These are phyloP conservation scores for Aspergillus transmontanensis DNA, from an alignment of 2,329 filamentous ascomycete genomes.

Conservation along the genomic window DNA sequence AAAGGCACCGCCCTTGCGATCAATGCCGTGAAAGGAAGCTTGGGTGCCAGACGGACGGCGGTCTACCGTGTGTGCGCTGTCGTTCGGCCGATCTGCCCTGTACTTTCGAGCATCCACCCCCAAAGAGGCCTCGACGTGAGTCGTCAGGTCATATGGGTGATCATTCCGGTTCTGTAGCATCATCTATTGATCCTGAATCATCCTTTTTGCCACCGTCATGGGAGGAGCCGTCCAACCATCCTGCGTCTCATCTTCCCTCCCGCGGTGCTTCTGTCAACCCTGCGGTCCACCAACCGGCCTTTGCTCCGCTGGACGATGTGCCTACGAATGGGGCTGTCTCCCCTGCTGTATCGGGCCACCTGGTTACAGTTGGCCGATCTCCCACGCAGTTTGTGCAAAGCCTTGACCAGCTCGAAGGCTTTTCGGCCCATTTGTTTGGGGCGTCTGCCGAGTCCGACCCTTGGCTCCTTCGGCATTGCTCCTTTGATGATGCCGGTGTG, in stretches of 20 bases:
- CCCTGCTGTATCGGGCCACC: conserved; percentile 20
- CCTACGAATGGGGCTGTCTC: conserved; percentile 14
- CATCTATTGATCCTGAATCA: conserved; percentile 6
- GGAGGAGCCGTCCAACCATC: conserved; percentile 4
- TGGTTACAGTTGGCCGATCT: conserved; percentile 20
- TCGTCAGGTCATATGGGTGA: conserved; percentile 14
- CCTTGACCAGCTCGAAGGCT: conserved; percentile 34
- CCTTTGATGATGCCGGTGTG: conserved; percentile 40
- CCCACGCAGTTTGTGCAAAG: conserved; percentile 30
- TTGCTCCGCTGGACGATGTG: conserved; percentile 15
- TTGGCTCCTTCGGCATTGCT: conserved; percentile 40
- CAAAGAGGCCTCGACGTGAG: conserved; percentile 22
- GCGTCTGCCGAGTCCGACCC: conserved; percentile 38
- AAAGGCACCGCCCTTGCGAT: conserved; percentile 37
- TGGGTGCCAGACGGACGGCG: conserved; percentile 29
- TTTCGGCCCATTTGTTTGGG: conserved; percentile 23
- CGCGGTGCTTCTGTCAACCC: conserved; percentile 4
- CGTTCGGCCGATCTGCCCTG: conserved; percentile 27
- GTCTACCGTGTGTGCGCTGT: conserved; percentile 29
- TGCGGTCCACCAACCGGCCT: background rate
- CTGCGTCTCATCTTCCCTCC: conserved; percentile 1
- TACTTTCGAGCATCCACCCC: conserved; percentile 28
- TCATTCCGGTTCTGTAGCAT: conserved; percentile 12
- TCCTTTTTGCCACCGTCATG: conserved; percentile 9
- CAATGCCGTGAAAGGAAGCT: conserved; percentile 36